phyloP scores from a whole-genome alignment of 805 yeast species.

The Schwanniomyces yamadae region DNA sequence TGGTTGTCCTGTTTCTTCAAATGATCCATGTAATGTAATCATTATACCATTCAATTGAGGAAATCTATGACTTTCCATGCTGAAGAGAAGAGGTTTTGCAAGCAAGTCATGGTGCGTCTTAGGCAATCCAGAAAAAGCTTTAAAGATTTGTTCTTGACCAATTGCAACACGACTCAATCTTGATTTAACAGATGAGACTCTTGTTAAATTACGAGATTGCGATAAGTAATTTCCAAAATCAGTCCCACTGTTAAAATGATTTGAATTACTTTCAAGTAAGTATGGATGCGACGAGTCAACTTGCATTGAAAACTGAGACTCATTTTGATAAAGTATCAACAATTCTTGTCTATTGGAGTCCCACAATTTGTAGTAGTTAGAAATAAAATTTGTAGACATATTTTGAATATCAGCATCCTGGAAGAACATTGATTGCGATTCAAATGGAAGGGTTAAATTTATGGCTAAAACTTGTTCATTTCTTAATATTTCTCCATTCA shows the following conservation, averaged over 20 bases:
- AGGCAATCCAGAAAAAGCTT: conserved; percentile 69
- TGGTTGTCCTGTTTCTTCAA: conserved; percentile 65
- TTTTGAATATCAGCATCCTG: conserved; percentile 71
- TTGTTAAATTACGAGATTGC: conserved; percentile 72
- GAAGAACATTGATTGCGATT: conserved; percentile 69
- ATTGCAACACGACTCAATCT: conserved; percentile 57
- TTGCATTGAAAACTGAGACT: conserved; percentile 81
- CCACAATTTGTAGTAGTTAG: conserved; percentile 78
- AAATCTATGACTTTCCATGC: conserved; percentile 75
- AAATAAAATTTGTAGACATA: conserved; percentile 72
- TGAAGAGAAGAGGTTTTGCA: conserved; percentile 60
- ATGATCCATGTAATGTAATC: conserved; percentile 81
- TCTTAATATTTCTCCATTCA: conserved; percentile 77
- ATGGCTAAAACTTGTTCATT: conserved; percentile 60
- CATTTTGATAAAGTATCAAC: conserved; percentile 70
- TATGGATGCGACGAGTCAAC: conserved; percentile 72
- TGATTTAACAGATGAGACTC: conserved; percentile 54
- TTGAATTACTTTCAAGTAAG: conserved; percentile 12
- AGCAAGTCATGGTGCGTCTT: conserved; percentile 68
- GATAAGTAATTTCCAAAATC: conserved; percentile 67
- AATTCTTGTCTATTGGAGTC: conserved; percentile 74
- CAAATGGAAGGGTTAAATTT: conserved; percentile 56
- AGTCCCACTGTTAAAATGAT: conserved; percentile 12
- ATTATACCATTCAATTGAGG: conserved; percentile 75
- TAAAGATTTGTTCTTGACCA: conserved; percentile 69